These are phyloP conservation scores for Aspergillus glaucus DNA, from an alignment of 2,329 filamentous ascomycete genomes.

Conservation along the genomic window DNA sequence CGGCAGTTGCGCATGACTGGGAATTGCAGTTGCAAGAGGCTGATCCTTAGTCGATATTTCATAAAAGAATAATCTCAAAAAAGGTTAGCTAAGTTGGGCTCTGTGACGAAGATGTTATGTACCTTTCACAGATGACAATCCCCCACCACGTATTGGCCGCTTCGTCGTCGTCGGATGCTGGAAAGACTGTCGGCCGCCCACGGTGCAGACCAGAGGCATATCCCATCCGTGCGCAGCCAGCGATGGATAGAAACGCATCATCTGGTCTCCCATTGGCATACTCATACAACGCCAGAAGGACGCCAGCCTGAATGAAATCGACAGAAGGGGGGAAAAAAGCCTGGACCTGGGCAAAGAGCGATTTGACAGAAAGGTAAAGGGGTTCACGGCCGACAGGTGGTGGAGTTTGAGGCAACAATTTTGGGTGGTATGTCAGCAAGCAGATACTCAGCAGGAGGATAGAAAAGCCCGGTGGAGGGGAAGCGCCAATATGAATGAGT, in stretches of 20 bases:
- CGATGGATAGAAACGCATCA: slow-evolving; percentile 18
- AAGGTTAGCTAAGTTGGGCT: slow-evolving; percentile 1
- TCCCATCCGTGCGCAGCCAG: slow-evolving; percentile 19
- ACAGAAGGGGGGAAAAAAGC: slow-evolving; percentile 12
- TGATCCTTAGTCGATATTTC: slow-evolving; percentile 3
- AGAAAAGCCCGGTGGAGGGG: slow-evolving; percentile 17
- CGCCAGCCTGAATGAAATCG: slow-evolving; percentile 22
- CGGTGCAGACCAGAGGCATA: slow-evolving; percentile 15
- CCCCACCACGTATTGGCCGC: slow-evolving; percentile 26
- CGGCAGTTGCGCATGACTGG: slow-evolving; percentile 8
- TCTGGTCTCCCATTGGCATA: slow-evolving; percentile 16
- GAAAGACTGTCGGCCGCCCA: background rate
- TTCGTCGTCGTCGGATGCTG: slow-evolving; percentile 11
- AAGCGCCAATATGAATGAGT: slow-evolving; percentile 10
- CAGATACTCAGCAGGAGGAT: slow-evolving; percentile 21
- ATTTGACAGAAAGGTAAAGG: slow-evolving; percentile 18
- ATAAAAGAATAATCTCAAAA: too few relatives aligned
- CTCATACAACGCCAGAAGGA: slow-evolving; percentile 24
- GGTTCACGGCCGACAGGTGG: background rate
- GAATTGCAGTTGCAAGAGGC: slow-evolving; percentile 12
- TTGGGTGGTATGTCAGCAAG: slow-evolving; percentile 12
- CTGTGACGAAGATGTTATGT: slow-evolving; percentile 11
- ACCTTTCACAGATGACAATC: slow-evolving; percentile 24
- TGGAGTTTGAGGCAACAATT: background rate
- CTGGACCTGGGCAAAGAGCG: slow-evolving; percentile 20